Base-by-base conservation (phyloP, 129 eudicot species). In the Apium graveolens region DNA sequence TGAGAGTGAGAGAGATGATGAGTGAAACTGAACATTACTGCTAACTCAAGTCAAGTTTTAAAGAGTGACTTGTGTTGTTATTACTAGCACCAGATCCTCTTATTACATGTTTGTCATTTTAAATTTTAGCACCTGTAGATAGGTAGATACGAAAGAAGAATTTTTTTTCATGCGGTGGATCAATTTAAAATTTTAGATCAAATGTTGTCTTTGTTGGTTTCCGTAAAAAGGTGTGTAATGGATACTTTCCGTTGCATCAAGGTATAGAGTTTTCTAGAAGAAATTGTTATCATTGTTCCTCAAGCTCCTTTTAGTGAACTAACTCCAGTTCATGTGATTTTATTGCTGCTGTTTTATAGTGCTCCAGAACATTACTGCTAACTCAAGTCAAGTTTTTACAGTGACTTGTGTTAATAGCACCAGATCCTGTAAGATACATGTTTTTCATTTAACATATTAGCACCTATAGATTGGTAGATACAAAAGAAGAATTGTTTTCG, bases 271-370 rank as follows among this genome's bases (percentile, higher is more conserved):
- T 53, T 21, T 5, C 27, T 53, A 21, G 29, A 53, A 7, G 29
- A 53, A 51, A 21, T 21, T 21, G 17, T 24, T 53, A 7, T 24
- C 62, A 51, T 7, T 20, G 26, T 51, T 53, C 24, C 27, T 21
- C 63, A 21, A 7, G 27, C 63, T 53, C 63, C 21, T 7, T 53
- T 21, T 5, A 53, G 63, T 16, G 17, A 1, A 16, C 16, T 18
- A 10, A 39, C 12, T 21, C 63, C 37, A 31, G 11, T 41, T 41
- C 80, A 66, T 39, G 80, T 75, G 82, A 70, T 78, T 78, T 70
- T 78, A 76, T 45, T 70, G n/a, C n/a, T n/a, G n/a, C n/a, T n/a
- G n/a, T n/a, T n/a, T n/a, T n/a, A n/a, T n/a, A n/a, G n/a, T n/a
- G n/a, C n/a, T n/a, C n/a, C 14, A 27, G 70, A 62, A 29, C 18